Base-by-base conservation (phyloP, 257 asterid genomes). In the Primulina huaijiensis region DNA sequence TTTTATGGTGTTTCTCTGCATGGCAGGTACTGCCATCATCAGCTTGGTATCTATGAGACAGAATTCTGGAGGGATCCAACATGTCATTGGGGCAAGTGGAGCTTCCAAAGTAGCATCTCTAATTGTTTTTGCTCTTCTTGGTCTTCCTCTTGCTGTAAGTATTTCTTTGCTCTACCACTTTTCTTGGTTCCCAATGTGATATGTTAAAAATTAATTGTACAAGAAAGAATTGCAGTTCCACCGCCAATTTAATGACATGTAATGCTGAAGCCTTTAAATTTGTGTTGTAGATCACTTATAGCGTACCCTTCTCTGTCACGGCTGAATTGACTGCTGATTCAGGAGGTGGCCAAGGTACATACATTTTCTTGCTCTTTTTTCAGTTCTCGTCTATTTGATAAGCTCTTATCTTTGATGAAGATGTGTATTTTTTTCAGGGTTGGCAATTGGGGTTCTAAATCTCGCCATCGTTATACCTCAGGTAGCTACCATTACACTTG, bases 321-420 rank as follows among this genome's bases (percentile, higher is more conserved):
- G 97, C 98, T 7, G 99, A 91, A 83, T 71, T 94, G 80, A 94
- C 99, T 74, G 99, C 99, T 62, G 99, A 94, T 87, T 83, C 92
- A 38, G 99, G 99, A 64, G 98, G 99, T 64, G 99, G 99, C 53
- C 99, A 94, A 94, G 99, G 99, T 94, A 81, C 58, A 17, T 50
- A 7, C 67, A 66, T 5, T 8, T 37, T 20, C 25, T 60, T n/a
- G 8, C 65, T 65, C 34, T 55, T 46, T 30, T 65, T 64, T 64
- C 62, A 60, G 17, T 31, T 64, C 65, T 73, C 79, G 72, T 70
- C 58, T 70, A 34, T 65, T 53, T 46, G 35, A 35, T 58, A 58
- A 61, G 12, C 50, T 71, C 29, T 67, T 67, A 65, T 68, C 27
- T 68, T 66, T 77, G 65, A 74, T 63, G 40, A 66, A 66, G 77